Evolutionary conservation across 73 alveolate species (phyloP).

Genomic region (Paramecium tetraurelia): DNA sequence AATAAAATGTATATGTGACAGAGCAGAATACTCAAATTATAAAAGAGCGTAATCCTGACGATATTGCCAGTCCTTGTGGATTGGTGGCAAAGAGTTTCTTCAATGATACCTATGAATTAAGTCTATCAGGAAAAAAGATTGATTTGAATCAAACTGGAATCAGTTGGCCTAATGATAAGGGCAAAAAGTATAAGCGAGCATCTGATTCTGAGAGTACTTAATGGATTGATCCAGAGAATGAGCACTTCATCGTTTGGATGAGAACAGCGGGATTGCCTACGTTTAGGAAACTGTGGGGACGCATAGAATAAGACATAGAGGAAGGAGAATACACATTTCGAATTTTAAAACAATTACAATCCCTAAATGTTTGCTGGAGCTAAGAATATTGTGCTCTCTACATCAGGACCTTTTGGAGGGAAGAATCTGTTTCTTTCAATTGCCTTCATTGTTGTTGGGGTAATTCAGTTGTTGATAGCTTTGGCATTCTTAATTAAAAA

Average conservation of each 20-base stretch:
- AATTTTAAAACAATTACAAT: conserved; percentile 71
- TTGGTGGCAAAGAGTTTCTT: conserved; percentile 80
- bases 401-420: conserved; percentile 86
- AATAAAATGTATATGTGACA: not conserved
- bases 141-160: conserved; percentile 62
- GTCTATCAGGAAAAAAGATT: not conserved
- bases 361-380: conserved; percentile 76
- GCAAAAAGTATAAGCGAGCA: conserved; percentile 72
- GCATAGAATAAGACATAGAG: conserved; percentile 65
- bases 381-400: conserved; percentile 77
- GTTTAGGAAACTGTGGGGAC: conserved; percentile 89
- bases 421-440: conserved; percentile 77
- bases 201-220: conserved; percentile 42
- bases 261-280: conserved; percentile 90
- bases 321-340: conserved; percentile 69
- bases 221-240: conserved; percentile 85
- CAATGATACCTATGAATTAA: conserved; percentile 72
- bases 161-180: conserved; percentile 86
- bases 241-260: conserved; percentile 94
- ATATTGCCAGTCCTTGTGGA: conserved; percentile 90
- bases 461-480: conserved; percentile 69
- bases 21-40: not conserved
- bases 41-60: conserved; percentile 43
- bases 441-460: conserved; percentile 80
- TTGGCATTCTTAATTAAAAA: conserved; percentile 60